Conservation (phyloP, 1,139 yeast species). For the Geotrichum australiense region DNA sequence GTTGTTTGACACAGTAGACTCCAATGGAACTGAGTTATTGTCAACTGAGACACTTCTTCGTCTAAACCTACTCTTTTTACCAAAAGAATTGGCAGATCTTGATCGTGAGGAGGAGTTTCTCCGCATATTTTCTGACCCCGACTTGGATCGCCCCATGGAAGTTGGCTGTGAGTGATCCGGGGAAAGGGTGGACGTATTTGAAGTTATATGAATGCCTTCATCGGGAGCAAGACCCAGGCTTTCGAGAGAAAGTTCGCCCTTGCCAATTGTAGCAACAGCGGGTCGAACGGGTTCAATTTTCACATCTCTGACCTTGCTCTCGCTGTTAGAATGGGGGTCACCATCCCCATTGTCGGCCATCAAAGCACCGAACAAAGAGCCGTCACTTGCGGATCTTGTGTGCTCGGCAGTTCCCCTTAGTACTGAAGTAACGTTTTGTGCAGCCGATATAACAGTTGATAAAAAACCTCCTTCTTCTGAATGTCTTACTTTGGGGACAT, state of each 20-base stretch:
- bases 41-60: constrained; percentile 2
- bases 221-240: constrained; percentile 40
- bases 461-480: constrained; percentile 19
- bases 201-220: too few relatives aligned
- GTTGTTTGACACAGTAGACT: neutral
- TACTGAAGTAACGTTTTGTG: constrained; percentile 32
- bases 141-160: neutral
- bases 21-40: constrained; percentile 10
- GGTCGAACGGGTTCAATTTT: constrained; percentile 53
- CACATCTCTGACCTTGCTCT: constrained; percentile 30
- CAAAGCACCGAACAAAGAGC: constrained; percentile 18
- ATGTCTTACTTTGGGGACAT: too few relatives aligned
- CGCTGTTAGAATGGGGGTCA: constrained; percentile 3
- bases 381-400: constrained; percentile 19
- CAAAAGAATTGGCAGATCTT: constrained; percentile 1
- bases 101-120: neutral
- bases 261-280: constrained; percentile 57
- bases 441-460: constrained; percentile 29
- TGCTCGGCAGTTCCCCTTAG: constrained; percentile 18
- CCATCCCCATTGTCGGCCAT: constrained; percentile 16
- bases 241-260: constrained; percentile 61
- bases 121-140: neutral
- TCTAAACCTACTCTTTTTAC: neutral
- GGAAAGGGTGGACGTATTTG: too few relatives aligned
- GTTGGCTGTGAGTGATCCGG: too few relatives aligned